These are phyloP conservation scores for Vaccinium myrtillus DNA, from an alignment of 148 eudicot genomes.

Conservation along the genomic window DNA sequence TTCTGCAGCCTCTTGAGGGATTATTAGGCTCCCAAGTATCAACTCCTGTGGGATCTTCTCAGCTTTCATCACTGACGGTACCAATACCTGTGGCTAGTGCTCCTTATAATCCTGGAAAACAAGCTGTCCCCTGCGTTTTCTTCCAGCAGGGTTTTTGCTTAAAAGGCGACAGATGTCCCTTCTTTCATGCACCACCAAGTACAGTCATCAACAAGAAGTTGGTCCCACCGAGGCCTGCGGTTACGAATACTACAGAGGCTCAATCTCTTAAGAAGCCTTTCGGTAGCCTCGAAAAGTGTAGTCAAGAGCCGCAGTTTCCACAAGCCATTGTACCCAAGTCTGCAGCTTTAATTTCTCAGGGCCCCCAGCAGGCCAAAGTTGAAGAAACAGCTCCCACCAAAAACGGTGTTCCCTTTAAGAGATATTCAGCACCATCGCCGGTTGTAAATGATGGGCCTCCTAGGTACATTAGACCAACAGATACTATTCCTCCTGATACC, in stretches of 20 bases:
- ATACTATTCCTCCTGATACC: slow-evolving; percentile 26
- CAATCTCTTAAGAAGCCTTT: slow-evolving; percentile 43
- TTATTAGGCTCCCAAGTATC: slow-evolving; percentile 50
- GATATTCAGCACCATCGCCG: slow-evolving; percentile 26
- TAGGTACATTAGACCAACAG: slow-evolving; percentile 29
- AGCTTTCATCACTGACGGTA: slow-evolving; percentile 30
- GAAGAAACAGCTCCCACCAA: slow-evolving; percentile 28
- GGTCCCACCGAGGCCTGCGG: slow-evolving; percentile 36
- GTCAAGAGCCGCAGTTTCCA: slow-evolving; percentile 39
- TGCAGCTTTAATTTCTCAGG: slow-evolving; percentile 30
- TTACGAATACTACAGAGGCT: slow-evolving; percentile 39
- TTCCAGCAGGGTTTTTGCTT: slow-evolving; percentile 80
- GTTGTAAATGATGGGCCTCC: slow-evolving; percentile 35
- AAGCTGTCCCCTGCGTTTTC: slow-evolving; percentile 73
- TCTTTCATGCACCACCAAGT: slow-evolving; percentile 59
- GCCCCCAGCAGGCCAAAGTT: slow-evolving; percentile 26
- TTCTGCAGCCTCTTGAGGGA: slow-evolving; percentile 81
- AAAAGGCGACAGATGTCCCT: slow-evolving; percentile 77
- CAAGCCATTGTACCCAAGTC: slow-evolving; percentile 33
- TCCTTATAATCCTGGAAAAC: slow-evolving; percentile 50
- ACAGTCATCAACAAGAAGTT: slow-evolving; percentile 31
- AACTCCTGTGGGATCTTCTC: slow-evolving; percentile 41
- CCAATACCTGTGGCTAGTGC: slow-evolving; percentile 21
- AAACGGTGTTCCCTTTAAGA: slow-evolving; percentile 29
- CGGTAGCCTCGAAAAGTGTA: slow-evolving; percentile 49